A percentile compares a stretch with the other conserved stretches of the same genome.
These are phyloP conservation scores for Apiospora rasikravindrae DNA, from an alignment of 2,329 filamentous ascomycete genomes.

Conservation along the genomic window DNA sequence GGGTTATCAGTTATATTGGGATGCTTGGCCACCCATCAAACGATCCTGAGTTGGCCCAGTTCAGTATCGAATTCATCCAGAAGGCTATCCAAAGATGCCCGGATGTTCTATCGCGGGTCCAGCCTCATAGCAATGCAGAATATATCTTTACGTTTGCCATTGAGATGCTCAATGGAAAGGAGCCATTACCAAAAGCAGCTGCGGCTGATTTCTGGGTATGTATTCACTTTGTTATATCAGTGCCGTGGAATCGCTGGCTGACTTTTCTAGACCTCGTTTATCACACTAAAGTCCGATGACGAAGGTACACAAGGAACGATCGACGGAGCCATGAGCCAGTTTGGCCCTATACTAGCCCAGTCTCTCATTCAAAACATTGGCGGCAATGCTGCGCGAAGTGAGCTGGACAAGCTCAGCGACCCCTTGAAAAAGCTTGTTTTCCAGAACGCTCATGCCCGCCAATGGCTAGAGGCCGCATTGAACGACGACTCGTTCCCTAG, in stretches of 20 bases:
- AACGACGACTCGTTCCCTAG: slow-evolving; percentile 61
- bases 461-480: slow-evolving; percentile 68
- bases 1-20: slow-evolving; percentile 67
- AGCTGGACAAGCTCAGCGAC: slow-evolving; percentile 73
- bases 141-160: slow-evolving; percentile 75
- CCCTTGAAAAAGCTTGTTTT: slow-evolving; percentile 72
- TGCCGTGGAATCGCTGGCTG: neutral
- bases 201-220: slow-evolving; percentile 78
- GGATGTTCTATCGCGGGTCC: slow-evolving; percentile 63
- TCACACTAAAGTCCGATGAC: slow-evolving; percentile 52
- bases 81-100: slow-evolving; percentile 67
- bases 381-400: slow-evolving; percentile 71
- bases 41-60: slow-evolving; percentile 75
- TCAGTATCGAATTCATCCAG: slow-evolving; percentile 74
- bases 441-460: slow-evolving; percentile 58
- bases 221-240: slow-evolving; percentile 18
- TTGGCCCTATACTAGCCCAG: slow-evolving; percentile 66
- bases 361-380: slow-evolving; percentile 69
- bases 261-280: slow-evolving; percentile 55
- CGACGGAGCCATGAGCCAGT: slow-evolving; percentile 57
- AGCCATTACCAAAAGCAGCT: slow-evolving; percentile 76
- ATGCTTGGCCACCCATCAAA: slow-evolving; percentile 65
- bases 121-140: slow-evolving; percentile 62
- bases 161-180: slow-evolving; percentile 70
- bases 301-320: slow-evolving; percentile 49